These are phyloP conservation scores for Penicillium steckii DNA, from an alignment of 495 filamentous ascomycete species.

Conservation along the genomic window DNA sequence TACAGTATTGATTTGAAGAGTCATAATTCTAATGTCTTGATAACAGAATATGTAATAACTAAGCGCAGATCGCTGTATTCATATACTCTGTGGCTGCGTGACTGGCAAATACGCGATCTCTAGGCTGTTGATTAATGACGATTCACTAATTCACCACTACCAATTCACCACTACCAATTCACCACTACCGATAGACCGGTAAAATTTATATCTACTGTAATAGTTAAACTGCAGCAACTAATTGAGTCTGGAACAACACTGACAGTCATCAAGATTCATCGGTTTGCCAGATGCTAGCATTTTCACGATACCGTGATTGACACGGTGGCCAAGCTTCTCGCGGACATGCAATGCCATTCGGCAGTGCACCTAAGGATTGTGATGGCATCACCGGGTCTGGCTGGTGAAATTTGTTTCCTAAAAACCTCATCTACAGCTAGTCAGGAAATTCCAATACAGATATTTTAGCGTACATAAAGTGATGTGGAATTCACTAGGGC, in stretches of 20 bases:
- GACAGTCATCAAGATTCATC: not conserved
- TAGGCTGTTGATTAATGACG: not conserved
- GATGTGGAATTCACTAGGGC: not conserved
- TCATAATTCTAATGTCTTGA: not conserved
- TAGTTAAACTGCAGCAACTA: not conserved
- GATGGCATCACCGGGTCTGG: not conserved
- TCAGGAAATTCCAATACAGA: not conserved
- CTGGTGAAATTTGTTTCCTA: not conserved
- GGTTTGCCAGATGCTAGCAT: not conserved
- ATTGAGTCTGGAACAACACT: not conserved
- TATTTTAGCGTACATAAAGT: not conserved
- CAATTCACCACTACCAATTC: no score
- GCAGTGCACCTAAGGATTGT: not conserved
- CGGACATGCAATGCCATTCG: not conserved
- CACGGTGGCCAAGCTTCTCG: not conserved
- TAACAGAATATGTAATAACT: not conserved
- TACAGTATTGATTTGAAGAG: not conserved
- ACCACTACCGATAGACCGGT: not conserved
- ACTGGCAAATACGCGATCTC: not conserved
- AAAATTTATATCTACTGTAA: not conserved
- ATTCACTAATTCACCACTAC: no score
- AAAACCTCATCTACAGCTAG: not conserved
- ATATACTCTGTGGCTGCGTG: not conserved
- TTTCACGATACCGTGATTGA: not conserved
- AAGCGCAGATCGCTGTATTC: not conserved